These are phyloP conservation scores for Leptodermis oblonga DNA, from an alignment of 257 asterid genomes.

Conservation along the genomic window DNA sequence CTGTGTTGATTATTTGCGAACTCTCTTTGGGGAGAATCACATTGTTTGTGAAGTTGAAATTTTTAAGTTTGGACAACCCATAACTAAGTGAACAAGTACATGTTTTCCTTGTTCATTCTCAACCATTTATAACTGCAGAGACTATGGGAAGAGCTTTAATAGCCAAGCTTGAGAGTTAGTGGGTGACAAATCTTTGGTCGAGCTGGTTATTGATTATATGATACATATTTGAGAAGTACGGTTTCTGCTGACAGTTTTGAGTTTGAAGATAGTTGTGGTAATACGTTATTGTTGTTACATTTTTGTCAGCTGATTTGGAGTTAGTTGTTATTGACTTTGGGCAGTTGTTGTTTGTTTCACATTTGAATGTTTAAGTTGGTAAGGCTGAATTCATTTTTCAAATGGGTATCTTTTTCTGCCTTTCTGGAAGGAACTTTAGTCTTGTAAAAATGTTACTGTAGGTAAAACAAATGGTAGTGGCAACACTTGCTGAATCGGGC, in stretches of 20 bases:
- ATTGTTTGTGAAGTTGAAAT: neutral
- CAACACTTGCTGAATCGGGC: conserved; percentile 95
- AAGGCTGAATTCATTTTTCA: neutral
- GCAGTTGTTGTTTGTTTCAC: neutral
- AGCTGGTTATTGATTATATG: neutral
- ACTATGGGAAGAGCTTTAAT: neutral
- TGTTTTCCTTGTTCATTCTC: neutral
- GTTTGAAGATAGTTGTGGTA: neutral
- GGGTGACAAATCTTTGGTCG: neutral
- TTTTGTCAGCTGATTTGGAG: neutral
- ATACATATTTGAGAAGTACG: neutral
- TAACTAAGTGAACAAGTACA: neutral
- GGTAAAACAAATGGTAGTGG: conserved; percentile 98
- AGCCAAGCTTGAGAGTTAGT: neutral
- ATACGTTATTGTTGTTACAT: neutral
- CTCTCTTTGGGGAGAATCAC: neutral
- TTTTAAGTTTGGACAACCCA: too few relatives aligned
- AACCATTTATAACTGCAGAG: neutral
- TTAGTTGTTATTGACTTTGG: too few relatives aligned
- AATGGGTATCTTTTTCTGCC: neutral
- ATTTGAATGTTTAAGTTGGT: conserved; percentile 7
- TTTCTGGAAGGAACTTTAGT: conserved; percentile 11
- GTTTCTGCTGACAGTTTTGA: neutral
- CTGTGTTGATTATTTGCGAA: neutral
- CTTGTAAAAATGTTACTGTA: conserved; percentile 22